Evolutionary conservation across 2,329 filamentous ascomycete species (phyloP), one percentile per base, ranked within the genome.

Genomic region (Chaetothyriales sp.): DNA sequence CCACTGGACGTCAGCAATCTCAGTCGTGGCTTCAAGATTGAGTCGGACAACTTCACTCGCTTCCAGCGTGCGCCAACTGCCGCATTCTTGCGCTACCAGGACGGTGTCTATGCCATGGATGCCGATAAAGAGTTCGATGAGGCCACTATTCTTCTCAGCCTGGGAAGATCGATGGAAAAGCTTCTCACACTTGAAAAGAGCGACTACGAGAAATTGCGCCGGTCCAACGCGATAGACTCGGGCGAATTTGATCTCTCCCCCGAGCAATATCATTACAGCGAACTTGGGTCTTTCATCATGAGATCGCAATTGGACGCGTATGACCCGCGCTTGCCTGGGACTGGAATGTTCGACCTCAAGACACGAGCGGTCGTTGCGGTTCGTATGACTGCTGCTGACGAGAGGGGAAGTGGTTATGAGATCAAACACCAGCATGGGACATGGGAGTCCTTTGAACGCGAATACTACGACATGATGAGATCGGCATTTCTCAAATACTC

Each of bases 121-220:
- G 86, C 89, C 0, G 92, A 98, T 67, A 98, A 96, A 68, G 78
- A 95, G 63, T 92, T 80, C 59, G 89, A 95, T 60, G 76, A 72
- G 6, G 83, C 85, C 28, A 96, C 86, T 58, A 79, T 98, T 28
- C 75, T 98, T 47, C 92, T 84, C 68, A 87, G 90, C 74, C 76
- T 98, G 15, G 92, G 92, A 12, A 92, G 93, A 63, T 95, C 89
- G 0, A 88, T 98, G 81, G 92, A 98, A 67, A 95, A 96, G 67
- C 76, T 96, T 26, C 74, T 98, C 25, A 96, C 92, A 0, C 68
- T 92, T 18, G 77, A 85, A 1, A 89, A 80, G 49, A 78, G 85
- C 6, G 82, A 93, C 1, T 98, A 84, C 62, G 88, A 95, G 66
- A 81, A 81, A 56, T 96, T 93, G 64, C 79, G 87, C 48, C 80